These are phyloP conservation scores for Zalaria obscura DNA, from an alignment of 2,329 filamentous ascomycete genomes.

Conservation along the genomic window DNA sequence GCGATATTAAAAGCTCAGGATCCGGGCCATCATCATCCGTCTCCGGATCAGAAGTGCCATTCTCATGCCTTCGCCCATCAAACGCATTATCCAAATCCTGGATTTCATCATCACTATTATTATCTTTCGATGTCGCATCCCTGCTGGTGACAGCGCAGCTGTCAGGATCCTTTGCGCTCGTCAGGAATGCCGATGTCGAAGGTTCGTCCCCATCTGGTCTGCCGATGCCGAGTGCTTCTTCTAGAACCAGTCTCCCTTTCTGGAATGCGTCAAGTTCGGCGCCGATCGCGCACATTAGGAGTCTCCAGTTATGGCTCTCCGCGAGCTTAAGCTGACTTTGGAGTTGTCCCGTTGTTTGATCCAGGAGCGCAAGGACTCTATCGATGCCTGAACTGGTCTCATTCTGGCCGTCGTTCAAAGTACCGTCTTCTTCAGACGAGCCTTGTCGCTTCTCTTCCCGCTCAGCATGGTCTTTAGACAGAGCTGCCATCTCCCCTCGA, in stretches of 20 bases:
- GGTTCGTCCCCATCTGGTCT: constrained; percentile 3
- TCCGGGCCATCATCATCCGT: constrained; percentile 31
- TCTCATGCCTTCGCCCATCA: constrained; percentile 14
- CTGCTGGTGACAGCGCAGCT: too few species aligned
- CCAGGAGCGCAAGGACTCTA: constrained; percentile 39
- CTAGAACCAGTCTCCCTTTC: constrained; percentile 45
- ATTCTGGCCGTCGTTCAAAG: constrained; percentile 10
- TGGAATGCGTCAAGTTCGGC: constrained; percentile 56
- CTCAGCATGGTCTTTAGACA: constrained; percentile 6
- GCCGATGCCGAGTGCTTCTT: constrained; percentile 16
- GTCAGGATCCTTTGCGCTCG: neutral
- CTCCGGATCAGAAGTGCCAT: constrained; percentile 13
- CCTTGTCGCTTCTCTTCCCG: neutral
- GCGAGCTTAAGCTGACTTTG: constrained; percentile 40
- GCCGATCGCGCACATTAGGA: constrained; percentile 61
- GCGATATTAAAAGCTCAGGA: constrained; percentile 34
- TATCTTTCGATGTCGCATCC: neutral
- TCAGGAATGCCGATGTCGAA: constrained; percentile 2
- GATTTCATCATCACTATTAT: constrained; percentile 11
- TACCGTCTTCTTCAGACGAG: constrained; percentile 2
- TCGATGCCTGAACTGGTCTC: constrained; percentile 1
- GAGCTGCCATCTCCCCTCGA: constrained; percentile 36
- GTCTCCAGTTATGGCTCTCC: constrained; percentile 53
- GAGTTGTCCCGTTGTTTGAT: constrained; percentile 39
- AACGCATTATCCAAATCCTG: constrained; percentile 18